phyloP scores from a whole-genome alignment of 1,139 yeast species.

The Blastobotrys proliferans region DNA sequence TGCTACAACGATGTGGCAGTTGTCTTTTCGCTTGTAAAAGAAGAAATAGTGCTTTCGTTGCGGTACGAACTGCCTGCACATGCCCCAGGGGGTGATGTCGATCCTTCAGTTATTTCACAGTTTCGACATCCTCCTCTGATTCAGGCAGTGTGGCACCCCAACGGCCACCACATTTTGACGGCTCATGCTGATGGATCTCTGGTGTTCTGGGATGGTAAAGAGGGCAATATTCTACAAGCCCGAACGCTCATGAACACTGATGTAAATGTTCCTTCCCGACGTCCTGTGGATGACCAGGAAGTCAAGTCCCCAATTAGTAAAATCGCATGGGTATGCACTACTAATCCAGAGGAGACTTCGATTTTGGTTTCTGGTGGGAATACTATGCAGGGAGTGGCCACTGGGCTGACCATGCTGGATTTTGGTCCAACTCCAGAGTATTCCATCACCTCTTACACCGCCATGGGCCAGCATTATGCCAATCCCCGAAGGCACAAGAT shows the following conservation, averaged over 20 bases:
- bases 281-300: slow-evolving; percentile 28
- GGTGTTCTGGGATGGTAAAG: slow-evolving; percentile 88
- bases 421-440: slow-evolving; percentile 80
- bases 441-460: slow-evolving; percentile 74
- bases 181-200: slow-evolving; percentile 77
- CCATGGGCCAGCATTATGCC: slow-evolving; percentile 74
- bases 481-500: slow-evolving; percentile 56
- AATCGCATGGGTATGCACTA: slow-evolving; percentile 68
- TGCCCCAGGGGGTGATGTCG: slow-evolving; percentile 60
- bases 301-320: slow-evolving; percentile 36
- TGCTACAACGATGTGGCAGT: slow-evolving; percentile 70
- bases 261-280: slow-evolving; percentile 49
- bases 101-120: slow-evolving; percentile 30
- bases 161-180: slow-evolving; percentile 79
- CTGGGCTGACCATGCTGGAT: slow-evolving; percentile 61
- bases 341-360: slow-evolving; percentile 76
- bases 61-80: slow-evolving; percentile 57
- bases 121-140: slow-evolving; percentile 48
- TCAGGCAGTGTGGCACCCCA: slow-evolving; percentile 84
- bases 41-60: slow-evolving; percentile 52
- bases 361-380: slow-evolving; percentile 71
- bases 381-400: slow-evolving; percentile 41
- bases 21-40: slow-evolving; percentile 61
- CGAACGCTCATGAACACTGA: slow-evolving; percentile 65
- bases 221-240: slow-evolving; percentile 70